Base-by-base conservation (phyloP, 2,329 filamentous ascomycete species). In the Fusarium nanum region DNA sequence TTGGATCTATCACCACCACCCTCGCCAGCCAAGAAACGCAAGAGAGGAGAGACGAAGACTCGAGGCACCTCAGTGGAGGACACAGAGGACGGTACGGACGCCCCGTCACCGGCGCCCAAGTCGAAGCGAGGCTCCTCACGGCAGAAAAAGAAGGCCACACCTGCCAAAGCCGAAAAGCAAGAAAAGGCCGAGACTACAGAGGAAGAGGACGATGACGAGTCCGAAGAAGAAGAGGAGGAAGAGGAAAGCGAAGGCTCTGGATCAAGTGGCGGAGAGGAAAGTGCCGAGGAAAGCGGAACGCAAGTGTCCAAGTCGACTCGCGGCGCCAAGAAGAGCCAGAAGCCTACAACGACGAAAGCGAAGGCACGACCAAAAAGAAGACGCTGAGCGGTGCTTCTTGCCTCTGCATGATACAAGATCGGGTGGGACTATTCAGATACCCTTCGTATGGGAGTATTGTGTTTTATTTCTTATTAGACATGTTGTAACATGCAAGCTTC, bases 41-140 rank as follows among this genome's bases (percentile, higher is more conserved):
- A 84, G 76, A 80, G 84, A 37, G 79, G 78, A 22, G 78, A 78
- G 22, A 79, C 80, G 13, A 81, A 80, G 59, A 77, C 80, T 3
- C 81, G 81, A 50, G 79, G 78, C 11, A 76, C 80, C n/a, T 83
- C 84, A 14, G 81, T 83, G 7, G 84, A 86, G 13, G 85, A 85
- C 57, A 86, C 82, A 14, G 79, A 85, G 72, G 81, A 86, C 54
- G 77, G 79, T 68, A 80, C 83, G 56, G 83, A 83, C 67, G 73
- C 79, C 41, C 70, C 75, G 46, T 79, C 81, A 56, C 78, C 79
- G 7, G 70, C 68, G 7, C 58, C 71, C 20, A 83, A 80, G 71
- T 77, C 81, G 22, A 82, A 81, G 12, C 81, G 84, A 60, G 80
- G 81, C n/a, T 76, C 80, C 23, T 77, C 80, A 2, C 75, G 83